phyloP scores from a whole-genome alignment of 495 filamentous ascomycete species.

The Hypoxylon fuscum region DNA sequence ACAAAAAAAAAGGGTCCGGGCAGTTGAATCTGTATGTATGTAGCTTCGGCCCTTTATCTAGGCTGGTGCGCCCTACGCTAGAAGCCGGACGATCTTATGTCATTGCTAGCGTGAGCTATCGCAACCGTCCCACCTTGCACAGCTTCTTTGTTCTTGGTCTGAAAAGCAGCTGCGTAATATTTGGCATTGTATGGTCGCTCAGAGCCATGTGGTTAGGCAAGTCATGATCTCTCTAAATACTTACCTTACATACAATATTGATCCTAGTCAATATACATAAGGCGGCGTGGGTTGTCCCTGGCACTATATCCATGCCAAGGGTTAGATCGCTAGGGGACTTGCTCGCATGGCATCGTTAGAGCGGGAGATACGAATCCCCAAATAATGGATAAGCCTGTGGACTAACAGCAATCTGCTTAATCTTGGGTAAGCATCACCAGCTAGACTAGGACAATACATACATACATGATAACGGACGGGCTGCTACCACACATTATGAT shows the following conservation, averaged over 20 bases:
- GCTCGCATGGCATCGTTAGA: constrained; percentile 1
- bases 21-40: background rate
- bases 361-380: constrained; percentile 7
- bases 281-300: constrained; percentile 21
- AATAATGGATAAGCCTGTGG: constrained; percentile 1
- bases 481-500: too few species aligned
- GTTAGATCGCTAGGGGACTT: constrained; percentile 10
- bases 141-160: constrained; percentile 6
- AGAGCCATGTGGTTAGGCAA: constrained; percentile 23
- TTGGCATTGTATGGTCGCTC: constrained; percentile 10
- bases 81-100: constrained; percentile 31
- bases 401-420: background rate
- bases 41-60: constrained; percentile 6
- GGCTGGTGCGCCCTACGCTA: constrained; percentile 11
- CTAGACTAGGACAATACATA: too few species aligned
- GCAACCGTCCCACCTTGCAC: constrained; percentile 18
- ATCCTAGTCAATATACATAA: constrained; percentile 17
- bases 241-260: constrained; percentile 6
- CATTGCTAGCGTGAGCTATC: constrained; percentile 26
- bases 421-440: background rate
- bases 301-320: constrained; percentile 5
- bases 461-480: too few species aligned
- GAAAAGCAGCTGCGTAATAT: constrained; percentile 16
- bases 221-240: constrained; percentile 6
- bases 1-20: background rate